phyloP scores from a whole-genome alignment of 2,329 filamentous ascomycete species.

The Fusarium sp. region DNA sequence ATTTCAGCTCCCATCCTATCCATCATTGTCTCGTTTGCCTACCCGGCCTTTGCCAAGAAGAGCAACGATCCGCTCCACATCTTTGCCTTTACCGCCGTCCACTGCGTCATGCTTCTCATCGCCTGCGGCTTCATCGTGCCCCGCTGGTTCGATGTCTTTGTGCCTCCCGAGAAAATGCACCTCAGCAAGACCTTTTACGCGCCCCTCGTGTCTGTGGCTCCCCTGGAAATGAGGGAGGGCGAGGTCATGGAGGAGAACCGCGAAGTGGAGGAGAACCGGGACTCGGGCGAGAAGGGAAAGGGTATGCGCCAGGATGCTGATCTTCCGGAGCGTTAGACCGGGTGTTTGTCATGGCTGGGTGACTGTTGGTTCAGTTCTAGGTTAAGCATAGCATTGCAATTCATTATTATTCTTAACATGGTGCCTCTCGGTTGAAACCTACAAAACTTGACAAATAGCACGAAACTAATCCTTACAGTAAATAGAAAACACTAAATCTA shows the following conservation, averaged over 20 bases:
- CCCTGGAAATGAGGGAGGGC: neutral
- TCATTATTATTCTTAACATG: neutral
- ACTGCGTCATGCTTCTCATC: neutral
- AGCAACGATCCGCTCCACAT: neutral
- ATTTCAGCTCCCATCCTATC: neutral
- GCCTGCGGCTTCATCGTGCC: neutral
- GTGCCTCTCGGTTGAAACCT: neutral
- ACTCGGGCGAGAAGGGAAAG: neutral
- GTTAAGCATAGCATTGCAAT: neutral
- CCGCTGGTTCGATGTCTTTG: conserved; percentile 2
- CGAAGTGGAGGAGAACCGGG: neutral
- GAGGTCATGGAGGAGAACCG: neutral
- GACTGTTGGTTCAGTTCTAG: neutral
- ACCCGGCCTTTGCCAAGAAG: neutral
- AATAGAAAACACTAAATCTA: neutral
- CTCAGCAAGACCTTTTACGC: neutral
- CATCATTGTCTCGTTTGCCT: neutral
- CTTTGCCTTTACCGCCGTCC: neutral
- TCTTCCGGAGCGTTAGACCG: neutral
- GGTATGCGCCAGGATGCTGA: neutral
- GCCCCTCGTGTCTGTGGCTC: neutral
- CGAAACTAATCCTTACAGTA: neutral
- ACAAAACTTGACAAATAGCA: neutral
- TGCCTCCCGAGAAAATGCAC: neutral
- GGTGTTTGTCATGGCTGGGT: neutral